These are phyloP conservation scores for Brettanomyces bruxellensis DNA, from an alignment of 805 yeast species.

Conservation along the genomic window DNA sequence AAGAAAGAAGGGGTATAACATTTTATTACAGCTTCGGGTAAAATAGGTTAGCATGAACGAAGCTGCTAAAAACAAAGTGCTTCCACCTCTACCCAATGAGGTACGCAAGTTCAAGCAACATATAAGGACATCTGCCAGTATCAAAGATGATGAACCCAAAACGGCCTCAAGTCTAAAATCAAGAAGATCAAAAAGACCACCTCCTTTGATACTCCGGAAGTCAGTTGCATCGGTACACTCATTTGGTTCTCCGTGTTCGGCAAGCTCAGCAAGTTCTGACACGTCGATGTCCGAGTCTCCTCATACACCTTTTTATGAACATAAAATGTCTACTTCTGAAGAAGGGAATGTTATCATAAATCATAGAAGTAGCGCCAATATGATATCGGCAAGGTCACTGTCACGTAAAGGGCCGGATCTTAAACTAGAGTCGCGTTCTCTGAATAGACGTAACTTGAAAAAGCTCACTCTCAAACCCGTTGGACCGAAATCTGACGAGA, in stretches of 20 bases:
- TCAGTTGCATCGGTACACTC: background rate
- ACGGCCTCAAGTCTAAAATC: background rate
- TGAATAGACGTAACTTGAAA: constrained; percentile 53
- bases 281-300: background rate
- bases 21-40: background rate
- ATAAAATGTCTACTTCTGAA: background rate
- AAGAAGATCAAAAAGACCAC: constrained; percentile 3
- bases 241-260: background rate
- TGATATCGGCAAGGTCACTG: constrained; percentile 6
- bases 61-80: background rate
- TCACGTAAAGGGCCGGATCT: constrained; percentile 10
- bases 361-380: constrained; percentile 6
- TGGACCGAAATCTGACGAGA: background rate
- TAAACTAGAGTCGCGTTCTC: constrained; percentile 26
- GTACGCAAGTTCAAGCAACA: background rate
- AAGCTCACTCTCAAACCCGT: constrained; percentile 34
- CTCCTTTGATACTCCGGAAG: constrained; percentile 1
- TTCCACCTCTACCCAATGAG: constrained; percentile 2
- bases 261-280: background rate
- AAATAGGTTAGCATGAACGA: background rate
- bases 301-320: constrained; percentile 1
- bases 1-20: too few relatives aligned
- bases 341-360: constrained; percentile 4
- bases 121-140: background rate
- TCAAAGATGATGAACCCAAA: background rate